phyloP scores from a whole-genome alignment of 2,329 filamentous ascomycete genomes.

The Helminthosporium solani region DNA sequence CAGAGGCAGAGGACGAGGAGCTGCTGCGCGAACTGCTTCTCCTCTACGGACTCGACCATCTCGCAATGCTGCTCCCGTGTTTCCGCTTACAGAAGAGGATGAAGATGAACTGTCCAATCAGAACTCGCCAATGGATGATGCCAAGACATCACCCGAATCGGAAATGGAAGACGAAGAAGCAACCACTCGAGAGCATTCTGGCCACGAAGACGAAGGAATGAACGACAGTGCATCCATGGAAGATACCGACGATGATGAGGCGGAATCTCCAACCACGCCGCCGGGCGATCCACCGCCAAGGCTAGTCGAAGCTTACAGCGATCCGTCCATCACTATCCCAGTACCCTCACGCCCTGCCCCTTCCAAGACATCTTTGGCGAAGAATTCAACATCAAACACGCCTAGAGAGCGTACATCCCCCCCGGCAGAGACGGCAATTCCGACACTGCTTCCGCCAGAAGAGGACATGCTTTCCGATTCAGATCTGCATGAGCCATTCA shows the following conservation, averaged over 20 bases:
- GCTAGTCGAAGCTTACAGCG: conserved; percentile 11
- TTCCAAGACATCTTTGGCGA: conserved; percentile 19
- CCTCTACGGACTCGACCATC: conserved; percentile 31
- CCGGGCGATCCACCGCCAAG: conserved; percentile 22
- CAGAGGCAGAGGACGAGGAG: conserved; percentile 24
- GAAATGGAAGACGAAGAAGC: conserved; percentile 19
- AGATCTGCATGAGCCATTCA: conserved; percentile 41
- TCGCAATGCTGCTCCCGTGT: conserved; percentile 35
- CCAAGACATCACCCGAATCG: conserved; percentile 28
- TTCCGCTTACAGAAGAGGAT: conserved; percentile 38
- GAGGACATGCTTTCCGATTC: conserved; percentile 39
- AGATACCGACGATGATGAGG: conserved; percentile 16
- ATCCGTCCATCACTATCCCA: conserved; percentile 10
- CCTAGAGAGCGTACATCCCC: conserved; percentile 28
- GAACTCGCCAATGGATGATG: conserved; percentile 27
- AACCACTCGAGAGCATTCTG: not conserved
- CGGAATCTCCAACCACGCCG: conserved; percentile 13
- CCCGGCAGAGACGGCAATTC: conserved; percentile 20
- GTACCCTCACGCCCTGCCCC: conserved; percentile 21
- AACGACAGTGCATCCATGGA: conserved; percentile 5
- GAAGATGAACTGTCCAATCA: conserved; percentile 40
- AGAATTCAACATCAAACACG: conserved; percentile 27
- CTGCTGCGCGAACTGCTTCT: conserved; percentile 21
- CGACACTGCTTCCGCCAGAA: conserved; percentile 29
- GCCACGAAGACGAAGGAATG: conserved; percentile 5